Percentiles rank a stretch among this genome's conserved stretches.
Evolutionary conservation across 2,329 filamentous ascomycete species (phyloP).

Genomic region (Akanthomyces uredinophilus): DNA sequence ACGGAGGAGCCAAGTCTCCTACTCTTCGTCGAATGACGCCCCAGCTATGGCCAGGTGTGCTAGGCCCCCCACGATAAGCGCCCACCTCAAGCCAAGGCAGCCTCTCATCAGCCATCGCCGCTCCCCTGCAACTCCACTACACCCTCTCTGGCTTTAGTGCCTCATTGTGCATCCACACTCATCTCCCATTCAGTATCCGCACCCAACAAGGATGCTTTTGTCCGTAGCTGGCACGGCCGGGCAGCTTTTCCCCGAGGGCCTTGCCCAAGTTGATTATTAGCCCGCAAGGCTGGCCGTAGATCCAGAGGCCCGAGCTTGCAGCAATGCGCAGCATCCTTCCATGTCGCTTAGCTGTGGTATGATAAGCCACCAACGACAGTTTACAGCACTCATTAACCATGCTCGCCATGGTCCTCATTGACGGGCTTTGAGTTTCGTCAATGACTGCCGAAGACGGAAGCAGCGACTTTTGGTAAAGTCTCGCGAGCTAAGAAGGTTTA

Average conservation of each 20-base stretch:
- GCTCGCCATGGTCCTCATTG: background rate
- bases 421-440: background rate
- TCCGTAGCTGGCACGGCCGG: background rate
- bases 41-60: too few species aligned
- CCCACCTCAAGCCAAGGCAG: background rate
- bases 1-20: background rate
- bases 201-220: background rate
- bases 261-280: background rate
- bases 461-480: too few species aligned
- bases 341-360: background rate
- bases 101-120: background rate
- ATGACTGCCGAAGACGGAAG: background rate
- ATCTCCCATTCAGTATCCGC: conserved; percentile 6
- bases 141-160: background rate
- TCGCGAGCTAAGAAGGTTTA: too few species aligned
- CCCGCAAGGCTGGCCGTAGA: background rate
- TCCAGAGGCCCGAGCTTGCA: background rate
- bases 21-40: background rate
- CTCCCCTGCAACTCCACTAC: background rate
- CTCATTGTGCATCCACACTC: conserved; percentile 3
- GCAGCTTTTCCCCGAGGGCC: background rate
- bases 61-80: conserved; percentile 11
- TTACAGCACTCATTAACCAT: background rate
- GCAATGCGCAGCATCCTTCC: background rate
- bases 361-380: background rate